Evolutionary conservation across 306 rosid species (phyloP).

Genomic region (Amphicarpaea edgeworthii): DNA sequence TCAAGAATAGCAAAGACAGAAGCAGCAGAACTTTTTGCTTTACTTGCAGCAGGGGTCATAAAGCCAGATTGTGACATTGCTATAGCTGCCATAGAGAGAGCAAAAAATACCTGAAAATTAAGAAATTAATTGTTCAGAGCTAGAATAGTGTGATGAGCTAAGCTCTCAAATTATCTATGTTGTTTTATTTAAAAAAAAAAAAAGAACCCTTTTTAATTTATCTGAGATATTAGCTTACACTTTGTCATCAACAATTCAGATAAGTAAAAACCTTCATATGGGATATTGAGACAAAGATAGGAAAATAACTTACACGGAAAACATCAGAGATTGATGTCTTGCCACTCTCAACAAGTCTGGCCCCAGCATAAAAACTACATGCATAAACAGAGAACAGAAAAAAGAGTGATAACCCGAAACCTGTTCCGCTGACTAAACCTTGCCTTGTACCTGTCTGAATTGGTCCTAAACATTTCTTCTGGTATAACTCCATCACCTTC

Average conservation of each 20-base stretch:
- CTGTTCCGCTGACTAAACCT: constrained; percentile 65
- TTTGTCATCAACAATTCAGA: constrained; percentile 10
- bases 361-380: constrained; percentile 69
- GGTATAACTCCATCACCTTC: constrained; percentile 73
- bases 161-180: not conserved
- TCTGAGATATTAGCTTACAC: constrained; percentile 13
- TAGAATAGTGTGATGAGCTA: not conserved
- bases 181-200: not conserved
- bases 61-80: constrained; percentile 68
- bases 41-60: constrained; percentile 61
- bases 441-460: constrained; percentile 62
- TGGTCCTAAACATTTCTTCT: constrained; percentile 75
- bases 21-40: constrained; percentile 64
- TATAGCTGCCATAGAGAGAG: constrained; percentile 62
- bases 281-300: not conserved
- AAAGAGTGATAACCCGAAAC: constrained; percentile 64
- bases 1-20: constrained; percentile 77
- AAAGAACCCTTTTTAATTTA: not conserved
- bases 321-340: constrained; percentile 59
- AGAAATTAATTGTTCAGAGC: constrained; percentile 8
- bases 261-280: not conserved
- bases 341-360: constrained; percentile 60
- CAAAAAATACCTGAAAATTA: constrained; percentile 68
- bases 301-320: constrained; percentile 60
- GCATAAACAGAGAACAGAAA: constrained; percentile 60